Percentiles rank a stretch among this genome's conserved stretches.
Conservation (phyloP, 176 grass and related monocot genomes). For the Triticum urartu region DNA sequence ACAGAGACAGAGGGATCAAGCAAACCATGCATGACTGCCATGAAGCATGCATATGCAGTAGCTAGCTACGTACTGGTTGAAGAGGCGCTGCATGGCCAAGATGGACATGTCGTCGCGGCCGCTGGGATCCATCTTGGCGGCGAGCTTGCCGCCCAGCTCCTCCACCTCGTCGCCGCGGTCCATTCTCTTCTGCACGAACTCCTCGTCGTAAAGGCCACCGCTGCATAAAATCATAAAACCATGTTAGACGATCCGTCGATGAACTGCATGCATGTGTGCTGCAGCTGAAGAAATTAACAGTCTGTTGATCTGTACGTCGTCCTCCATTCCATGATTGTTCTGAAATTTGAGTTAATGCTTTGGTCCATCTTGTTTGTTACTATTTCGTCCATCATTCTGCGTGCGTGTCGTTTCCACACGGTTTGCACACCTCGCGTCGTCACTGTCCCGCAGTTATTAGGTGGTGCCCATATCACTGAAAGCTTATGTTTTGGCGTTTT, state of each 20-base stretch:
- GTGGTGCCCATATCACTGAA: neutral
- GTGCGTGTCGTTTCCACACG: neutral
- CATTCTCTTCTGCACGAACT: conserved; percentile 28
- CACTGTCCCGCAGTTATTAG: neutral
- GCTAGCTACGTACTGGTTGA: conserved; percentile 31
- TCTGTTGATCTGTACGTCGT: neutral
- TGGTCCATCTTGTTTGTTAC: neutral
- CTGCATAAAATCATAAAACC: conserved; percentile 7
- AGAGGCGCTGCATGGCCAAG: conserved; percentile 53
- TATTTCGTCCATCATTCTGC: neutral
- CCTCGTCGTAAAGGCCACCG: conserved; percentile 26
- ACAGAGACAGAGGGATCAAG: neutral
- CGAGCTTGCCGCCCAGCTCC: conserved; percentile 7
- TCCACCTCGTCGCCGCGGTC: conserved; percentile 7
- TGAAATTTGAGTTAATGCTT: neutral
- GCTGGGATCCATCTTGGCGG: conserved; percentile 27
- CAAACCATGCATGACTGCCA: neutral
- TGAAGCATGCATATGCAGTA: neutral
- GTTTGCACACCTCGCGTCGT: neutral
- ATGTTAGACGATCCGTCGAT: neutral
- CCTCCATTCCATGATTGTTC: neutral
- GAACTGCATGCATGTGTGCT: neutral
- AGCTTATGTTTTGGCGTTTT: neutral
- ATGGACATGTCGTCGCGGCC: conserved; percentile 51
- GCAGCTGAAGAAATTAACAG: neutral